These are phyloP conservation scores for Chaetomium tenue DNA, from an alignment of 495 filamentous ascomycete genomes.

Conservation along the genomic window DNA sequence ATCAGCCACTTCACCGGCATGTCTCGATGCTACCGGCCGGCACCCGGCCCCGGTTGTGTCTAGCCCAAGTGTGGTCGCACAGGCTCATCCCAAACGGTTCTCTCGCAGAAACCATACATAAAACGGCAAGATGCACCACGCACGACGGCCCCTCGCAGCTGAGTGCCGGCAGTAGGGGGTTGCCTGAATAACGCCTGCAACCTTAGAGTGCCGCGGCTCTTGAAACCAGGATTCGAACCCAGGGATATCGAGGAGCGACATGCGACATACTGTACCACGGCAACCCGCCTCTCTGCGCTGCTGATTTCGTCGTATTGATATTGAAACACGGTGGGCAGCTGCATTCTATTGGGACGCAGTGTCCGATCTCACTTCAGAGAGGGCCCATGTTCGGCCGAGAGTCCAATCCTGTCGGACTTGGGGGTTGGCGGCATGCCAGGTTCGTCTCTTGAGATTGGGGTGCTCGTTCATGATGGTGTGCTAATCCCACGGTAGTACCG, in stretches of 20 bases:
- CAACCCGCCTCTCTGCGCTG: not conserved
- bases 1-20: not conserved
- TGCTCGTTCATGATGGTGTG: not conserved
- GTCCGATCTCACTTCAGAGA: slow-evolving; percentile 11
- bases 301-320: not conserved
- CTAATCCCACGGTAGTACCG: slow-evolving; percentile 5
- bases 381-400: not conserved
- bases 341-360: slow-evolving; percentile 1
- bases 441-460: not conserved
- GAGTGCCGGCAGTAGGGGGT: not conserved
- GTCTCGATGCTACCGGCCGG: slow-evolving; percentile 2
- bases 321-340: not conserved
- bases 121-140: slow-evolving; percentile 1
- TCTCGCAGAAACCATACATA: not conserved
- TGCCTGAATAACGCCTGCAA: not conserved
- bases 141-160: slow-evolving; percentile 1
- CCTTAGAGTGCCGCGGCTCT: not conserved
- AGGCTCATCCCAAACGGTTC: not conserved
- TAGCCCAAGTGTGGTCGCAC: not conserved
- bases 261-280: not conserved
- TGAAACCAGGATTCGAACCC: not conserved
- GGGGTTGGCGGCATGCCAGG: not conserved
- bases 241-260: too few species aligned
- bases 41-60: not conserved
- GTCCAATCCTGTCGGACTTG: not conserved